Conservation (phyloP, 768 basidiomycete species). For the Mycena albidolilacea region DNA sequence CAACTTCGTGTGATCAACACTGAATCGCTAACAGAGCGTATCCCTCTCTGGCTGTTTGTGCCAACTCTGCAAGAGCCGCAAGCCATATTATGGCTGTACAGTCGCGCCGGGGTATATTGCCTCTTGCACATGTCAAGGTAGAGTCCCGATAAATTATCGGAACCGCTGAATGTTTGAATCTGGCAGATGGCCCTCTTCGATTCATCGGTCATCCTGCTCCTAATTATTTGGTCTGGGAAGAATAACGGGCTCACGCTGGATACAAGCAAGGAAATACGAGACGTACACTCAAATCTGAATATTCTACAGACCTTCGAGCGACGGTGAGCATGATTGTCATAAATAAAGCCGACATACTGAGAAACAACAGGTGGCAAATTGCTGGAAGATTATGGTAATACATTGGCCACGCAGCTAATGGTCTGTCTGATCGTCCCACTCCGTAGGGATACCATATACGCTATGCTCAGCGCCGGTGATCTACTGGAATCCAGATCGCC, state of each 20-base stretch:
- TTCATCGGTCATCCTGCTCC: conserved; percentile 66
- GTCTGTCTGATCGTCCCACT: neutral
- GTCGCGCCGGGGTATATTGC: conserved; percentile 42
- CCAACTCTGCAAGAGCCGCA: conserved; percentile 53
- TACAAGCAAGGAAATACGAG: conserved; percentile 61
- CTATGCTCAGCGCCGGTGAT: conserved; percentile 66
- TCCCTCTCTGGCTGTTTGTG: conserved; percentile 59
- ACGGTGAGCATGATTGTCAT: conserved; percentile 9
- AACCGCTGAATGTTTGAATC: neutral
- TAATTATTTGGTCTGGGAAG: conserved; percentile 71
- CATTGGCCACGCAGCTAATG: neutral
- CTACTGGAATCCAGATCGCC: conserved; percentile 47
- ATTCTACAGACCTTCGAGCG: conserved; percentile 47
- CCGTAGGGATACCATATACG: conserved; percentile 66
- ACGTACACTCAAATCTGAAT: conserved; percentile 68
- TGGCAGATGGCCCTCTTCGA: conserved; percentile 61
- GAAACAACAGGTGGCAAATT: conserved; percentile 54
- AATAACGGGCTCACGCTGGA: conserved; percentile 59
- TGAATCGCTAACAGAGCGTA: conserved; percentile 36
- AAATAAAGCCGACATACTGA: neutral
- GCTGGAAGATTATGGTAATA: conserved; percentile 64
- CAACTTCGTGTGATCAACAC: neutral
- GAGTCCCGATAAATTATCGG: neutral
- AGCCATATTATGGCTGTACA: conserved; percentile 58
- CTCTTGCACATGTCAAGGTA: conserved; percentile 39